Base-by-base conservation (phyloP, 1,139 yeast species). In the Kodamaea fungicola region DNA sequence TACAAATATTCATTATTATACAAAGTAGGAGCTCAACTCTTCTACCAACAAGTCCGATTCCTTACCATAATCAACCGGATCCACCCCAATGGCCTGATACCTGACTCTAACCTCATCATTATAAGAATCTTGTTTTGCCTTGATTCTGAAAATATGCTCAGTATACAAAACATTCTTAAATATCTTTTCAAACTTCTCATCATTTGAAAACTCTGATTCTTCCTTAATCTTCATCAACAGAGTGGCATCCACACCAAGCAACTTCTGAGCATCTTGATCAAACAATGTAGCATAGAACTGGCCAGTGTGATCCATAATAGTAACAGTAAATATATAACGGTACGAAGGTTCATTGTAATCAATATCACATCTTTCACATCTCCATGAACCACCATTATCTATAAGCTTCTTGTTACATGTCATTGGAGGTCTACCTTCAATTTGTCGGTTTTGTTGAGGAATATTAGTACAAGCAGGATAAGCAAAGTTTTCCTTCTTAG, bases 331-430 rank as follows among this genome's bases (percentile, higher is more conserved):
- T 40, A 90, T 80, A 51, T 85, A 94, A 57, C 97, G 77, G 64
- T 85, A 81, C 35, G 74, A 69, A 24, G 98, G 97, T 41, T 71
- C 73, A 3, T 74, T 69, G 53, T 78, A 81, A 40, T 76, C 75
- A 40, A 75, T 67, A 51, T 87, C 83, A 73, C 97, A 90, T 59
- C 83, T 84, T 58, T 89, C 97, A 68, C 99, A 94, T 60, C 95
- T 78, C 96, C 96, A 92, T 19, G 80, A 68, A 12, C 82, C 86
- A 29, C 38, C 42, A 8, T 27, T 30, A 21, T 40, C 43, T 33
- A 83, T 62, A 27, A 89, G 87, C 62, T 94, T 94, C 55, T 89
- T 81, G 58, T 83, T 83, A 70, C 98, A 92, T 31, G 76, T 77
- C 34, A 50, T 52, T 2, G 48, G 40, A 29, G 46, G 53, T 32